Percentiles rank a stretch among this genome's conserved stretches.
phyloP scores from a whole-genome alignment of 2,329 filamentous ascomycete genomes.

The Paecilomyces sp. region DNA sequence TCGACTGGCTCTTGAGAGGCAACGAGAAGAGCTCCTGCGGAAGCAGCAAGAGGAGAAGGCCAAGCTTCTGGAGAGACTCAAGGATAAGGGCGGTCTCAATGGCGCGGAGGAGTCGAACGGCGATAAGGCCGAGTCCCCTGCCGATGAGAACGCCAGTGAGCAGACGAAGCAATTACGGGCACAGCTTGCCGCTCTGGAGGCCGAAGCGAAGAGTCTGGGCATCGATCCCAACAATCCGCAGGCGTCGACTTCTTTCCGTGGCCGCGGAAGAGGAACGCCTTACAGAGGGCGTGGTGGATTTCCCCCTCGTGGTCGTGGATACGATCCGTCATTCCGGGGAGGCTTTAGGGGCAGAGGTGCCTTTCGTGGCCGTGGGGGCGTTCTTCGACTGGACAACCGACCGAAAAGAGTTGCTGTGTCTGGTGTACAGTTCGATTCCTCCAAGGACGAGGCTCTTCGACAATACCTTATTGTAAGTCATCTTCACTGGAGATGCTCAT shows the following conservation, averaged over 20 bases:
- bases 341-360: slow-evolving; percentile 37
- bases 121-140: slow-evolving; percentile 10
- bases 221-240: slow-evolving; percentile 36
- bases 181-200: slow-evolving; percentile 49
- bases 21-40: slow-evolving; percentile 43
- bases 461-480: slow-evolving; percentile 47
- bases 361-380: slow-evolving; percentile 38
- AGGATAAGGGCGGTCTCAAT: slow-evolving; percentile 31
- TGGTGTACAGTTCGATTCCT: slow-evolving; percentile 40
- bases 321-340: slow-evolving; percentile 31
- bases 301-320: slow-evolving; percentile 33
- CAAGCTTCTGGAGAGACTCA: slow-evolving; percentile 43
- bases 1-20: slow-evolving; percentile 46
- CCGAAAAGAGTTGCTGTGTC: slow-evolving; percentile 48
- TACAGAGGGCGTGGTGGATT: slow-evolving; percentile 35
- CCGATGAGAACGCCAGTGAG: slow-evolving; percentile 33
- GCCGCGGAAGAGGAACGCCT: slow-evolving; percentile 20
- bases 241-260: slow-evolving; percentile 18
- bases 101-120: slow-evolving; percentile 5
- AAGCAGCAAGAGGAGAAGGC: slow-evolving; percentile 50
- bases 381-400: slow-evolving; percentile 53
- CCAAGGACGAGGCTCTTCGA: slow-evolving; percentile 49
- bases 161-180: slow-evolving; percentile 48
- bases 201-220: slow-evolving; percentile 48
- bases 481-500: not conserved